phyloP scores from a whole-genome alignment of 805 yeast genomes.

The Pichia membranifaciens region DNA sequence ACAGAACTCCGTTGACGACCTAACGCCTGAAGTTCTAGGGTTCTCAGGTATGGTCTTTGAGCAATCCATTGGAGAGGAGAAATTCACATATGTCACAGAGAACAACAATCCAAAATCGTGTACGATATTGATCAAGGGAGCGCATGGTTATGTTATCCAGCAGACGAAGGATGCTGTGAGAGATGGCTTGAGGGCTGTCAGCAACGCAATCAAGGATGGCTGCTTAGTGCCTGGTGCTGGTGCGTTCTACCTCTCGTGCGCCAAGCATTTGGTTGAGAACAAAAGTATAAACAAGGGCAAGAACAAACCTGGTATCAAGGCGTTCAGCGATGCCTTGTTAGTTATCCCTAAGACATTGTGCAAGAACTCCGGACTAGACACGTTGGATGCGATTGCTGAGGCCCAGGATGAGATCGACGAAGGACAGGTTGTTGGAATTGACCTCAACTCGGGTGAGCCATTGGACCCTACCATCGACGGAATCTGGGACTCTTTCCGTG shows the following conservation, averaged over 20 bases:
- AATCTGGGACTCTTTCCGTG: conserved; percentile 94
- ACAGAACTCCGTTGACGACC: conserved; percentile 93
- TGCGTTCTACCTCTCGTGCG: conserved; percentile 82
- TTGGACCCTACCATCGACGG: conserved; percentile 94
- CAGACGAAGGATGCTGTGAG: conserved; percentile 97
- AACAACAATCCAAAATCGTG: conserved; percentile 84
- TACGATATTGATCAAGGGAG: conserved; percentile 88
- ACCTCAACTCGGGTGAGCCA: conserved; percentile 87
- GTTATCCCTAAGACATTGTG: conserved; percentile 91
- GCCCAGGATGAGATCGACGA: conserved; percentile 86
- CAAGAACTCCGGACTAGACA: conserved; percentile 89
- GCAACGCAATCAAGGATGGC: conserved; percentile 82
- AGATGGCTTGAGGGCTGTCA: conserved; percentile 93
- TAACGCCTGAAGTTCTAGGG: conserved; percentile 74
- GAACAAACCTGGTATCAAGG: conserved; percentile 82
- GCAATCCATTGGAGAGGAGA: conserved; percentile 93
- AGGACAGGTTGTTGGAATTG: conserved; percentile 83
- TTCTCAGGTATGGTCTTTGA: conserved; percentile 87
- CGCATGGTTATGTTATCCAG: conserved; percentile 79
- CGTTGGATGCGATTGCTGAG: conserved; percentile 78
- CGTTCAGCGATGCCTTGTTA: conserved; percentile 87
- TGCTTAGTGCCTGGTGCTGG: conserved; percentile 96
- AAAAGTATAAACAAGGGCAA: conserved; percentile 66
- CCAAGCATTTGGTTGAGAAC: conserved; percentile 55
- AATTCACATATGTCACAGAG: conserved; percentile 92